These are phyloP conservation scores for Hyphopichia buzzinii DNA, from an alignment of 1,139 yeast genomes.

Conservation along the genomic window DNA sequence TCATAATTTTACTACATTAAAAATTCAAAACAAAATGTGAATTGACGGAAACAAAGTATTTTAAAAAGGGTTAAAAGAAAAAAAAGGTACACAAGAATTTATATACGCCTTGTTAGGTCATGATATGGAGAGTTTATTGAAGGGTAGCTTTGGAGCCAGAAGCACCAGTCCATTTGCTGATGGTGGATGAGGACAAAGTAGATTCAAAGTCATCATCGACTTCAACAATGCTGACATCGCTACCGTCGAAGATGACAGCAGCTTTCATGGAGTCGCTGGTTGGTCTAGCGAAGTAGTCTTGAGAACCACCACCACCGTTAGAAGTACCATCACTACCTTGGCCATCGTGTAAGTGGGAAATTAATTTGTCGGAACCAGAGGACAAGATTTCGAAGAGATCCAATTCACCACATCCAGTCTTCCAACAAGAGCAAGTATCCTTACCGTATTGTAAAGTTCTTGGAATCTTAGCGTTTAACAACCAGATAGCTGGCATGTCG, in stretches of 20 bases:
- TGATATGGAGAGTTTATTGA: too few species aligned
- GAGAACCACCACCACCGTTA: constrained; percentile 80
- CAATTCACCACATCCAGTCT: constrained; percentile 77
- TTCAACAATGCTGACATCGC: constrained; percentile 55
- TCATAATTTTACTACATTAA: too few species aligned
- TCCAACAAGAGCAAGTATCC: constrained; percentile 71
- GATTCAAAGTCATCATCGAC: constrained; percentile 59
- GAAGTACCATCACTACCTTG: constrained; percentile 63
- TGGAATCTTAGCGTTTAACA: constrained; percentile 73
- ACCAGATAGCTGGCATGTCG: constrained; percentile 80
- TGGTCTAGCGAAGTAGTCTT: constrained; percentile 87
- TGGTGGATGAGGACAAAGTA: constrained; percentile 52
- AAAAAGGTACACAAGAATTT: too few species aligned
- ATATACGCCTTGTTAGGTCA: too few species aligned
- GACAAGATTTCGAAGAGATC: constrained; percentile 75
- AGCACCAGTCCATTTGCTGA: constrained; percentile 51
- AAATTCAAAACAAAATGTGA: too few species aligned
- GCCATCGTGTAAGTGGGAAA: constrained; percentile 82
- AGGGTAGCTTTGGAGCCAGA: constrained; percentile 48
- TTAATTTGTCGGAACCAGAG: constrained; percentile 70
- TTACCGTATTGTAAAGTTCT: constrained; percentile 73
- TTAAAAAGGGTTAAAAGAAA: too few species aligned
- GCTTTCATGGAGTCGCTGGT: constrained; percentile 75
- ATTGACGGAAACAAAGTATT: too few species aligned
- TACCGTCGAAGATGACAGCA: constrained; percentile 72